Conservation (phyloP, 2,329 filamentous ascomycete genomes). For the Sclerotinia trifoliorum region DNA sequence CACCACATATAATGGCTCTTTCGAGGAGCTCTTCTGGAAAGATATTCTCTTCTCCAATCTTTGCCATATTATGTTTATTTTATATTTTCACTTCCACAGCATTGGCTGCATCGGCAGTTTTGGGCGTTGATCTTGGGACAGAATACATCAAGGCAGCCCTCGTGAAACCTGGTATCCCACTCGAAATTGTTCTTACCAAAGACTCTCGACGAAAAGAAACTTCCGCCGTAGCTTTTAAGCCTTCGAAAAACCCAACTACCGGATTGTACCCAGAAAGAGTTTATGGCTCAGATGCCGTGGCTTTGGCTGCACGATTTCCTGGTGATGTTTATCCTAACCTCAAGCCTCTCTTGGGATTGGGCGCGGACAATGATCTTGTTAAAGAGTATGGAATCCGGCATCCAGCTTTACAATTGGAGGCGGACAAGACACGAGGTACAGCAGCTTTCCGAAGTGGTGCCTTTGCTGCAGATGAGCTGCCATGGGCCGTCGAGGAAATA, state of each 20-base stretch:
- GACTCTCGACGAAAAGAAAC: slow-evolving; percentile 96
- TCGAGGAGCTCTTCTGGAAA: slow-evolving; percentile 25
- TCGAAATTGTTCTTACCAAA: slow-evolving; percentile 97
- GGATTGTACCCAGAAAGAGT: slow-evolving; percentile 79
- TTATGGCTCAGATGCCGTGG: slow-evolving; percentile 89
- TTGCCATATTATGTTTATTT: slow-evolving; percentile 39
- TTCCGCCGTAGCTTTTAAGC: slow-evolving; percentile 91
- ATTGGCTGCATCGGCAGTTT: slow-evolving; percentile 61
- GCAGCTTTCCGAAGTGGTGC: slow-evolving; percentile 77
- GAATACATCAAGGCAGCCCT: slow-evolving; percentile 96
- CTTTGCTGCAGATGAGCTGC: slow-evolving; percentile 60
- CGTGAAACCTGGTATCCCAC: slow-evolving; percentile 93
- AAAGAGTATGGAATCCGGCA: slow-evolving; percentile 72
- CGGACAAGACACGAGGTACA: slow-evolving; percentile 61
- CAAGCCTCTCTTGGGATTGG: slow-evolving; percentile 82
- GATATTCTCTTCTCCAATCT: slow-evolving; percentile 33
- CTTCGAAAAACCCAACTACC: slow-evolving; percentile 62
- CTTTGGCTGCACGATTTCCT: slow-evolving; percentile 82
- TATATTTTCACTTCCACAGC: slow-evolving; percentile 39
- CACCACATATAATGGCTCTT: slow-evolving; percentile 35
- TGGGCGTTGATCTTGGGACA: slow-evolving; percentile 92
- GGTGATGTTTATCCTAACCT: slow-evolving; percentile 93
- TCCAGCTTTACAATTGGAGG: slow-evolving; percentile 71
- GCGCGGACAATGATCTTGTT: slow-evolving; percentile 58
- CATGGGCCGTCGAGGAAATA: slow-evolving; percentile 84